Percentiles rank a stretch among this genome's conserved stretches.
Conservation (phyloP, 805 yeast species). For the Saccharomycopsis fibuligera region DNA sequence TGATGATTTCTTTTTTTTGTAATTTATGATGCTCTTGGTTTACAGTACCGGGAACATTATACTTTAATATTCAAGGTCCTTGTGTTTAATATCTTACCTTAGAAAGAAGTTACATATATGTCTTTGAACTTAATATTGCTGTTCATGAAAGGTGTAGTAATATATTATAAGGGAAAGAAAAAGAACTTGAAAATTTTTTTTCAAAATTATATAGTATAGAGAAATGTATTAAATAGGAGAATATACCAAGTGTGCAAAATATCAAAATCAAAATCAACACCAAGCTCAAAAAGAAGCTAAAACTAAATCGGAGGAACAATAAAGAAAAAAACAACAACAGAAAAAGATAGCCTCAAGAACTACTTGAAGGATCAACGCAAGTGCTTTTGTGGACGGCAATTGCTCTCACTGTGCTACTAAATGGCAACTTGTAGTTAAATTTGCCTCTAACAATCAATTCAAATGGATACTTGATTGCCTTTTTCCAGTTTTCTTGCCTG, state of each 20-base stretch:
- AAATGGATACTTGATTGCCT: constrained; percentile 71
- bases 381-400: constrained; percentile 56
- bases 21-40: too few species aligned
- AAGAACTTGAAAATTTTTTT: too few species aligned
- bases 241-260: neutral
- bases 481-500: constrained; percentile 61
- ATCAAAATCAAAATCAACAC: too few species aligned
- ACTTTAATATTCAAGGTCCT: too few species aligned
- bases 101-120: too few species aligned
- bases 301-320: neutral
- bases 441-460: constrained; percentile 81
- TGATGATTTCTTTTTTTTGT: too few species aligned
- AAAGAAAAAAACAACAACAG: neutral
- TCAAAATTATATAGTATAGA: constrained; percentile 1
- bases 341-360: too few species aligned
- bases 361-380: constrained; percentile 43
- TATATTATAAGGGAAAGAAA: too few species aligned
- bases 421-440: constrained; percentile 68
- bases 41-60: too few species aligned
- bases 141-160: too few species aligned
- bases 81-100: too few species aligned
- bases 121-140: too few species aligned
- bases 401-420: constrained; percentile 46
- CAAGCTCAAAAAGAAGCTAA: neutral
- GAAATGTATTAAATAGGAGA: neutral